These are phyloP conservation scores for Chaetomiaceae sp. DNA, from an alignment of 2,329 filamentous ascomycete species.

Conservation along the genomic window DNA sequence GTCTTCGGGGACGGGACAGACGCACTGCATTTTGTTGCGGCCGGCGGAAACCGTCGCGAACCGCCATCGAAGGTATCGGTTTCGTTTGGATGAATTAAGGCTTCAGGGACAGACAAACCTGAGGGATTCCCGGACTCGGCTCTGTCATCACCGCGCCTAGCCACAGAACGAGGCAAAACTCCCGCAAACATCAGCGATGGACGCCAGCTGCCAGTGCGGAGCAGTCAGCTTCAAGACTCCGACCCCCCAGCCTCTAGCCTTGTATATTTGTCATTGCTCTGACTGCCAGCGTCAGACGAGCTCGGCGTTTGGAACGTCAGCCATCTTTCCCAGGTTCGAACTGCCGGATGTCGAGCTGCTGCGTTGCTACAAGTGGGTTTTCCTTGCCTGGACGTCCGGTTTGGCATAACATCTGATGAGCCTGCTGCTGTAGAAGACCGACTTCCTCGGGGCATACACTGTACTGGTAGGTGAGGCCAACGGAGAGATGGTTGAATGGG, in stretches of 20 bases:
- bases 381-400: not conserved
- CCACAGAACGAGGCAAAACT: too few species aligned
- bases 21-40: not conserved
- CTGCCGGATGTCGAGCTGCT: slow-evolving; percentile 48
- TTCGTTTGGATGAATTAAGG: too few species aligned
- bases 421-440: slow-evolving; percentile 42
- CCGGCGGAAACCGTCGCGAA: slow-evolving; percentile 15
- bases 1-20: slow-evolving; percentile 14
- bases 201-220: slow-evolving; percentile 62
- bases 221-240: slow-evolving; percentile 60
- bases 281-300: slow-evolving; percentile 63
- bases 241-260: slow-evolving; percentile 52
- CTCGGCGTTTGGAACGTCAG: slow-evolving; percentile 64
- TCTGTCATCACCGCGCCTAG: too few species aligned
- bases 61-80: slow-evolving; percentile 1
- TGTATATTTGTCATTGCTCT: slow-evolving; percentile 68
- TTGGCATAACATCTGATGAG: not conserved
- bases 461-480: slow-evolving; percentile 49
- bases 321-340: slow-evolving; percentile 64
- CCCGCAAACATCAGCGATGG: slow-evolving; percentile 42
- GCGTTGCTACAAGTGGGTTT: slow-evolving; percentile 51
- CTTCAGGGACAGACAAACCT: too few species aligned
- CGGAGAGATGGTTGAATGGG: too few species aligned
- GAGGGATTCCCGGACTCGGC: too few species aligned
- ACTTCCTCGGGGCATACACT: slow-evolving; percentile 54